Percentiles rank a stretch among this genome's conserved stretches.
Conservation (phyloP, 108 stramenopile genomes). For the Nitzschia inconspicua region DNA sequence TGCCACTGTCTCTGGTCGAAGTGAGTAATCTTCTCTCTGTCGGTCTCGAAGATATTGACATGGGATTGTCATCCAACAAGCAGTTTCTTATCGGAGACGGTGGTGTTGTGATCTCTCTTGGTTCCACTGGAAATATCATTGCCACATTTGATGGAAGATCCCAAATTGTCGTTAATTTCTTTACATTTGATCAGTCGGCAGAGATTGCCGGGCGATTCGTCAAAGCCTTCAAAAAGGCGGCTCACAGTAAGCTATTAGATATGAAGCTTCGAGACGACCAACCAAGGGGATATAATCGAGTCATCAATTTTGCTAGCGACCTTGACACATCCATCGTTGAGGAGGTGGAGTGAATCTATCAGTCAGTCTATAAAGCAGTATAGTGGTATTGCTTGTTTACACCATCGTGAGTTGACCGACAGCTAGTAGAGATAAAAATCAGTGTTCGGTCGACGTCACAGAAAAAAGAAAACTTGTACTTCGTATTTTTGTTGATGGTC, state of each 20-base stretch:
- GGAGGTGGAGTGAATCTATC: no score
- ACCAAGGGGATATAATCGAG: slow-evolving; percentile 54
- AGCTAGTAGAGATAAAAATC: no score
- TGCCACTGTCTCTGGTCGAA: slow-evolving; percentile 1
- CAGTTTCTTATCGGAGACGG: slow-evolving; percentile 18
- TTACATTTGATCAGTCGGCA: slow-evolving; percentile 25
- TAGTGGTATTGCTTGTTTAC: no score
- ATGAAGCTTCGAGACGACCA: slow-evolving; percentile 46
- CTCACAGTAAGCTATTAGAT: not conserved
- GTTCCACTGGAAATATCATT: slow-evolving; percentile 17
- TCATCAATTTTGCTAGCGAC: slow-evolving; percentile 44
- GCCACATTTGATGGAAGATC: slow-evolving; percentile 38
- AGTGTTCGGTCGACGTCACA: no score
- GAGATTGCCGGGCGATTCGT: slow-evolving; percentile 11
- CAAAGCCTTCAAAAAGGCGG: slow-evolving; percentile 10
- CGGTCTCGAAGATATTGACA: not conserved
- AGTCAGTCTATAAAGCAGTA: no score
- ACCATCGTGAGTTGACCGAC: no score
- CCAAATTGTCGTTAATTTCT: slow-evolving; percentile 46
- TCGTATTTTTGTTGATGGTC: no score
- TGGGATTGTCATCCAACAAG: slow-evolving; percentile 1
- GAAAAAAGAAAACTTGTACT: no score
- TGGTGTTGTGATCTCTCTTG: slow-evolving; percentile 9
- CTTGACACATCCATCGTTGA: no score
- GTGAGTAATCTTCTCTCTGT: not conserved